Conservation (phyloP, 257 asterid species). For the Eucommia ulmoides region DNA sequence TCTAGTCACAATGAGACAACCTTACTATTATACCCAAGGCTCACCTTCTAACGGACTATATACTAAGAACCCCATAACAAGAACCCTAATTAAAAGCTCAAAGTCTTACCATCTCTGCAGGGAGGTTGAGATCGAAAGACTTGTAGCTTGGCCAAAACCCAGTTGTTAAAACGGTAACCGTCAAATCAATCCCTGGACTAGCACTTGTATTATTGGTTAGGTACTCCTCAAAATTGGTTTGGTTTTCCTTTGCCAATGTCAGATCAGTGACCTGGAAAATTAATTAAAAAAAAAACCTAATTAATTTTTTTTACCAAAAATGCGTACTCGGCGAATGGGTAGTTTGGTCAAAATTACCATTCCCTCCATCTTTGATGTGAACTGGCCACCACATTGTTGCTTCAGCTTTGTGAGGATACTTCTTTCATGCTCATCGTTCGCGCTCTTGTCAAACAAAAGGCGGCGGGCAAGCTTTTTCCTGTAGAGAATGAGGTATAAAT, state of each 20-base stretch:
- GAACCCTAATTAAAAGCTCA: no score
- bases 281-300: not conserved
- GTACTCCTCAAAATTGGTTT: slow-evolving; percentile 81
- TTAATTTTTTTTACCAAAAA: no score
- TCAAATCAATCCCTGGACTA: slow-evolving; percentile 88
- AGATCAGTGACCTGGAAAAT: slow-evolving; percentile 75
- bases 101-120: slow-evolving; percentile 97
- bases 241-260: slow-evolving; percentile 96
- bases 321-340: no score
- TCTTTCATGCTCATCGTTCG: slow-evolving; percentile 96
- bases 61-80: no score
- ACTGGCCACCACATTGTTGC: slow-evolving; percentile 99
- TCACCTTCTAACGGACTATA: no score
- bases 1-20: no score
- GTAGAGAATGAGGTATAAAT: slow-evolving; percentile 4
- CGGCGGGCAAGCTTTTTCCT: slow-evolving; percentile 99
- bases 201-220: slow-evolving; percentile 48
- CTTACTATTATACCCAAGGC: no score
- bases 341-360: slow-evolving; percentile 83
- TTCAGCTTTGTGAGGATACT: slow-evolving; percentile 90
- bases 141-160: slow-evolving; percentile 99
- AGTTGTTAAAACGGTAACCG: slow-evolving; percentile 93
- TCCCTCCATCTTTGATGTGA: slow-evolving; percentile 99
- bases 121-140: slow-evolving; percentile 91
- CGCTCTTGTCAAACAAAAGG: slow-evolving; percentile 91